Conservation (phyloP, 495 filamentous ascomycete genomes). For the Cairneyella variabilis region DNA sequence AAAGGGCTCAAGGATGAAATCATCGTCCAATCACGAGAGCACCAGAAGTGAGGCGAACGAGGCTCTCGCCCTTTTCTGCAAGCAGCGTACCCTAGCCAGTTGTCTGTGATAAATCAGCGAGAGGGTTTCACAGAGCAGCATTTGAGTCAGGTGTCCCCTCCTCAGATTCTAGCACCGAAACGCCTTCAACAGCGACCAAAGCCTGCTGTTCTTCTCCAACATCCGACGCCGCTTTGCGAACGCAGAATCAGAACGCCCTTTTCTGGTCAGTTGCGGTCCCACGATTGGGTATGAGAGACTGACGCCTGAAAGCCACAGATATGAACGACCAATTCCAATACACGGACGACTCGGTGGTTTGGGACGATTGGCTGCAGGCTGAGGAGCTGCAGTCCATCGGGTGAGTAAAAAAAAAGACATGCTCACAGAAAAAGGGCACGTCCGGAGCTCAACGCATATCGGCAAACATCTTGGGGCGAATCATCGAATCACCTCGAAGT, state of each 20-base stretch:
- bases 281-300: neutral
- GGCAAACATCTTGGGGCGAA: neutral
- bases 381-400: neutral
- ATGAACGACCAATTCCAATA: constrained; percentile 5
- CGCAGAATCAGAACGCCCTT: neutral
- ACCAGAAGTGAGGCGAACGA: constrained; percentile 6
- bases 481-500: too few species aligned
- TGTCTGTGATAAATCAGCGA: neutral
- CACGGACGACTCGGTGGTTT: neutral
- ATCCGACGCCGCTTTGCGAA: neutral
- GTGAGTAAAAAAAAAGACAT: constrained; percentile 19
- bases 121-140: neutral
- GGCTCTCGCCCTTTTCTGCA: constrained; percentile 1
- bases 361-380: constrained; percentile 6
- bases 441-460: neutral
- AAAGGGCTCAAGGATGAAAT: too few species aligned
- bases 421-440: constrained; percentile 13
- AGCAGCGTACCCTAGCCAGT: neutral
- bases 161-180: neutral
- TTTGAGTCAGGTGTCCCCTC: neutral
- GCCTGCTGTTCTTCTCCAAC: neutral
- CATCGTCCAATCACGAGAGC: neutral
- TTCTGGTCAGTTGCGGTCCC: neutral
- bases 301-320: constrained; percentile 6
- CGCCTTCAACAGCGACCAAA: neutral